These are phyloP conservation scores for Tillandsia fasciculata DNA, from an alignment of 176 grass and related monocot genomes.

Conservation along the genomic window DNA sequence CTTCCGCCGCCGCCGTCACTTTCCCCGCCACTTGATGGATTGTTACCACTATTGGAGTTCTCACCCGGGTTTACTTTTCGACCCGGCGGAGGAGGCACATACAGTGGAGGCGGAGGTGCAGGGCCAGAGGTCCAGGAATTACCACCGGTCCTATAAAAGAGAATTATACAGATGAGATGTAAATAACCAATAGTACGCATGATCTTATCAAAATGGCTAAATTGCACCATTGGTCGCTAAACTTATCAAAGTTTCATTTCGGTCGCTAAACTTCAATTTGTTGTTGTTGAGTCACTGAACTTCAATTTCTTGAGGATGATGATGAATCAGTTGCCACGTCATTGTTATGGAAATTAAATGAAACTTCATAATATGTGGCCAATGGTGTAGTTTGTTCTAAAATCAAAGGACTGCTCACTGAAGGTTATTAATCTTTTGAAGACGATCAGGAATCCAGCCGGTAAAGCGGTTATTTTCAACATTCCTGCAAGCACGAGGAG, in stretches of 20 bases:
- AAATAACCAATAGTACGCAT: not conserved
- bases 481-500: conserved; percentile 35
- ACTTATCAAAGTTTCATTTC: no score
- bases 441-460: conserved; percentile 57
- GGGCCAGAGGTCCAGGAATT: conserved; percentile 62
- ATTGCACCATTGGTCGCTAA: no score
- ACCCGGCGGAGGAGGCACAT: conserved; percentile 24
- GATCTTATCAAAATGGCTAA: not conserved
- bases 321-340: no score
- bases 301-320: no score
- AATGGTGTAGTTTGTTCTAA: no score
- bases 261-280: no score
- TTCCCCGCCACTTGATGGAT: conserved; percentile 17
- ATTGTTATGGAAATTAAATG: no score
- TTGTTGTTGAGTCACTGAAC: no score
- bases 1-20: conserved; percentile 19
- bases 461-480: conserved; percentile 77
- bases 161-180: not conserved
- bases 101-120: conserved; percentile 58
- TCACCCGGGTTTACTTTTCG: conserved; percentile 19
- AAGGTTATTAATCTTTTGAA: conserved; percentile 59
- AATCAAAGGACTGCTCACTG: conserved; percentile 38
- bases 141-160: conserved; percentile 41
- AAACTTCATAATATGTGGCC: no score
- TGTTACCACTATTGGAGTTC: conserved; percentile 20